phyloP scores from a whole-genome alignment of 2,329 filamentous ascomycete species.

The Aulographum hederae region DNA sequence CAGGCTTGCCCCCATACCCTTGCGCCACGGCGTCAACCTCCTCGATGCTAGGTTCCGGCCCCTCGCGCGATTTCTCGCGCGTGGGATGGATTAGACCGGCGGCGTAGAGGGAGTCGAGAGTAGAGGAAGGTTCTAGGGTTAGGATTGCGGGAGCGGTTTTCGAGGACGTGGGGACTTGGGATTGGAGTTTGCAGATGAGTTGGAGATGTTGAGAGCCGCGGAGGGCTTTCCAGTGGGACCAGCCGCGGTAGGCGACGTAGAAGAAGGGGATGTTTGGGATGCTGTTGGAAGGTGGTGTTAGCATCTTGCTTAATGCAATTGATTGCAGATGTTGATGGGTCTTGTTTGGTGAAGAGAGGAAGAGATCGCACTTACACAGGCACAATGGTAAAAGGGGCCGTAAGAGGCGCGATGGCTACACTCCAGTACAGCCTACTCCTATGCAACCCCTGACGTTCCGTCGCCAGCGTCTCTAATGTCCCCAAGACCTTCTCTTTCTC shows the following conservation, averaged over 20 bases:
- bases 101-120: conserved; percentile 59
- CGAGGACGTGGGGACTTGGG: conserved; percentile 42
- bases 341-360: conserved; percentile 4
- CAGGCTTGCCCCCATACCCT: too few species aligned
- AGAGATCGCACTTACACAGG: conserved; percentile 48
- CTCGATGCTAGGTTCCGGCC: conserved; percentile 16
- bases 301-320: too few species aligned
- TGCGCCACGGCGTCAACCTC: conserved; percentile 20
- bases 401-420: conserved; percentile 64
- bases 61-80: conserved; percentile 19
- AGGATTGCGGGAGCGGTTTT: too few species aligned
- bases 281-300: conserved; percentile 29
- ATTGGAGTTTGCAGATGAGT: conserved; percentile 53
- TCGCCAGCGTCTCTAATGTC: conserved; percentile 54
- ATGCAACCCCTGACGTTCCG: conserved; percentile 65
- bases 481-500: conserved; percentile 41
- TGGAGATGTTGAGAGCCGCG: conserved; percentile 71
- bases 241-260: conserved; percentile 79
- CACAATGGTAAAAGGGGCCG: conserved; percentile 63
- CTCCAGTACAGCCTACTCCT: conserved; percentile 63
- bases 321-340: too few species aligned
- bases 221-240: conserved; percentile 37
- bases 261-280: conserved; percentile 94
- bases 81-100: conserved; percentile 26
- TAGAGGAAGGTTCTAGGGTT: conserved; percentile 46